These are phyloP conservation scores for Iris pallida DNA, from an alignment of 116 monocot species.

Conservation along the genomic window DNA sequence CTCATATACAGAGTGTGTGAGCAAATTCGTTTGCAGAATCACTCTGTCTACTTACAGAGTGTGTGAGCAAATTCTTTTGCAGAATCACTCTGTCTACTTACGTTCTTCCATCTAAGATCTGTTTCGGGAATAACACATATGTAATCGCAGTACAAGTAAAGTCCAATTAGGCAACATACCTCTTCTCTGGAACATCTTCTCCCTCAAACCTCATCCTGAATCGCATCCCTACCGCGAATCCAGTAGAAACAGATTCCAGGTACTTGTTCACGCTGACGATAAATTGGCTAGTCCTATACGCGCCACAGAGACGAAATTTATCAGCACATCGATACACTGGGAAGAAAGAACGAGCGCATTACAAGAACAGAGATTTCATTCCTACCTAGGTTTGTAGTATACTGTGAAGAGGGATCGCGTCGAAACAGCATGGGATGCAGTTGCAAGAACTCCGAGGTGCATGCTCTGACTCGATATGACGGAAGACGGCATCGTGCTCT, in stretches of 20 bases:
- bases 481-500: constrained; percentile 49
- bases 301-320: too few relatives aligned
- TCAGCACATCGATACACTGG: too few relatives aligned
- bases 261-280: constrained; percentile 25
- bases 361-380: neutral
- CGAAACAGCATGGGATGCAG: constrained; percentile 53
- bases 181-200: constrained; percentile 32
- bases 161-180: constrained; percentile 6
- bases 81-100: too few relatives aligned
- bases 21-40: too few relatives aligned
- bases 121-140: too few relatives aligned
- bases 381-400: constrained; percentile 30
- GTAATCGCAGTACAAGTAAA: too few relatives aligned
- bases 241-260: constrained; percentile 19
- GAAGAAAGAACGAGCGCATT: too few relatives aligned
- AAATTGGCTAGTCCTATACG: constrained; percentile 21
- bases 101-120: too few relatives aligned
- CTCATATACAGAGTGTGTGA: too few relatives aligned
- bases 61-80: too few relatives aligned
- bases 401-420: constrained; percentile 29
- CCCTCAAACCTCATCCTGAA: constrained; percentile 31
- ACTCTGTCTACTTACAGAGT: too few relatives aligned
- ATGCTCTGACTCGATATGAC: constrained; percentile 77
- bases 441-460: constrained; percentile 81
- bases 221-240: constrained; percentile 8